A percentile compares a stretch with the other conserved stretches of the same genome.
Evolutionary conservation across 2,329 filamentous ascomycete genomes (phyloP).

Genomic region (Ramularia collo-cygni): DNA sequence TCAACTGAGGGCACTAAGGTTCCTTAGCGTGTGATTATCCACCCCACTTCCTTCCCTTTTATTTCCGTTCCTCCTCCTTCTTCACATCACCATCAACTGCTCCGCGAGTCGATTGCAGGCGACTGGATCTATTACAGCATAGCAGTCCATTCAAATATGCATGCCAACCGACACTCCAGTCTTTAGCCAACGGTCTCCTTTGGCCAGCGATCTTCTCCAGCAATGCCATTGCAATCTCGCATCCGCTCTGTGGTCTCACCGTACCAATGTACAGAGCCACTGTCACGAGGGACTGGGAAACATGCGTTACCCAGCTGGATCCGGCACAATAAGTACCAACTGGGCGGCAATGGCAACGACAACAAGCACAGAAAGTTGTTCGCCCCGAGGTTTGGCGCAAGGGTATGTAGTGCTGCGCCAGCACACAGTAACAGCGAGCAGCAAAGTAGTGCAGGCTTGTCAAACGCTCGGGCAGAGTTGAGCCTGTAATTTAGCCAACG

Average conservation of each 20-base stretch:
- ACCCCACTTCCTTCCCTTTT: too few relatives aligned
- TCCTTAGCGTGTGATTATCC: too few relatives aligned
- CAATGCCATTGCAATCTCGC: too few relatives aligned
- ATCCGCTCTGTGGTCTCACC: slow-evolving; percentile 5
- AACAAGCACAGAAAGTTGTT: background rate
- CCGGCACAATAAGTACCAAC: background rate
- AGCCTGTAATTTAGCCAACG: background rate
- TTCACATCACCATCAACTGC: too few relatives aligned
- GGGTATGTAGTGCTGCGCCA: background rate
- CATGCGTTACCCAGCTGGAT: background rate
- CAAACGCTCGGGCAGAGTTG: background rate
- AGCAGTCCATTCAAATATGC: too few relatives aligned
- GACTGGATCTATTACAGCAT: too few relatives aligned
- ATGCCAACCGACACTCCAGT: too few relatives aligned
- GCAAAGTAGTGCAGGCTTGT: slow-evolving; percentile 1
- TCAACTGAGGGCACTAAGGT: too few relatives aligned
- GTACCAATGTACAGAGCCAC: background rate
- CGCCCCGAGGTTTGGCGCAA: background rate
- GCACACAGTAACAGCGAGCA: background rate
- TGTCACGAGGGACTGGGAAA: background rate
- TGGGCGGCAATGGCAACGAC: background rate
- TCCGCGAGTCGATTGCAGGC: too few relatives aligned
- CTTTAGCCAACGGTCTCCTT: too few relatives aligned
- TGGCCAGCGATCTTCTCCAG: too few relatives aligned
- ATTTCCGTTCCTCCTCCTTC: too few relatives aligned